These are phyloP conservation scores for Rhizoclosmatium globosum DNA, from an alignment of 192 early-diverging fungal genomes.

Conservation along the genomic window DNA sequence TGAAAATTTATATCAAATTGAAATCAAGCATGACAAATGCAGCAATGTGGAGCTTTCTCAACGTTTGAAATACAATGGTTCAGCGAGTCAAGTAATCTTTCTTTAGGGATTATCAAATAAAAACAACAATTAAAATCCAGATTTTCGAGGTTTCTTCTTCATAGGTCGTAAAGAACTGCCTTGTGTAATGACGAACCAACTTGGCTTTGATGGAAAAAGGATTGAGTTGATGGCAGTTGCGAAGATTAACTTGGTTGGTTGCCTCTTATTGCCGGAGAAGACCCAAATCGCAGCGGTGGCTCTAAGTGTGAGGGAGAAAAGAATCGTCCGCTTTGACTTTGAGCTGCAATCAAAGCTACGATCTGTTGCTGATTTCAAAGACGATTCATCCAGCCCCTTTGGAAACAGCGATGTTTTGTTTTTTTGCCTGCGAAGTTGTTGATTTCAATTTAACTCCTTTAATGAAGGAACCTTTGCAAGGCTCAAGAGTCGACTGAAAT, in stretches of 20 bases:
- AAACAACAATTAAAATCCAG: neutral
- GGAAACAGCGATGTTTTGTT: no score
- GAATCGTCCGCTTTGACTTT: no score
- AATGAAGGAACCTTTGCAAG: no score
- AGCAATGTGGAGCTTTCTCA: neutral
- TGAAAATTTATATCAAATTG: no score
- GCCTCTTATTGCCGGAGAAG: no score
- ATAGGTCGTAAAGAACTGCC: neutral
- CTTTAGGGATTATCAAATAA: neutral
- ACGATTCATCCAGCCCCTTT: no score
- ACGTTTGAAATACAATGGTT: neutral
- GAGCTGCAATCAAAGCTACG: neutral
- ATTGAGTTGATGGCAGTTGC: neutral
- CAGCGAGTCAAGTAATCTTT: neutral
- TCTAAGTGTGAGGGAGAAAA: no score
- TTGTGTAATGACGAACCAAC: neutral
- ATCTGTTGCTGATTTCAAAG: neutral
- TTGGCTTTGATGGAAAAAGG: no score
- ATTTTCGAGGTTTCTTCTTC: constrained; percentile 1
- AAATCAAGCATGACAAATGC: neutral
- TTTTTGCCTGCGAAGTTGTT: no score
- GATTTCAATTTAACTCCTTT: no score
- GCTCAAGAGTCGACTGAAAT: no score
- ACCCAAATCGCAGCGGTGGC: no score
- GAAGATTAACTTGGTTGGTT: neutral